Evolutionary conservation across 2,329 filamentous ascomycete species (phyloP), one percentile per base, ranked within the genome.

Genomic region (Colletotrichum filicis): DNA sequence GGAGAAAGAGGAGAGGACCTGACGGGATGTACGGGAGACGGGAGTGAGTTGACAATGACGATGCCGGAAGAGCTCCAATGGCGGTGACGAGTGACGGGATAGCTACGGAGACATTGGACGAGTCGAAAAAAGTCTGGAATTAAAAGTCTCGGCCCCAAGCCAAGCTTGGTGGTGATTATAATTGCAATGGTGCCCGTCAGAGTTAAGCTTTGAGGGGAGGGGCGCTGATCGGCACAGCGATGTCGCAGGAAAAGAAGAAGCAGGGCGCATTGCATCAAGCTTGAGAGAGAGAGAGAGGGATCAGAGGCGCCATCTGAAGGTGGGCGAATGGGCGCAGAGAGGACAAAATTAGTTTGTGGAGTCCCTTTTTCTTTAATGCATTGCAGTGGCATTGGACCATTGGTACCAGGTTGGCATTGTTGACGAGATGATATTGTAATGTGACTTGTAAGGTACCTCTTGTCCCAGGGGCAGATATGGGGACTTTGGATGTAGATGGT

Each of bases 161-260:
- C 24, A n/a, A 56, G 22, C 16, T 22, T 16, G 22, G 30, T n/a
- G 32, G 9, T 28, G 35, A 24, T 9, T 37, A 28, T 35, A 26
- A 55, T 26, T 26, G 5, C 22, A 53, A 22, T 53, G 42, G 30
- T 49, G 30, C 42, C 46, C 35, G 42, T n/a, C 42, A 46, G 53
- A 72, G 61, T 71, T 73, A 73, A 73, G 71, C 71, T 73, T 73
- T 73, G 62, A 65, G 62, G 49, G 68, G 28, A 55, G 60, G 60
- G 71, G 35, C 60, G 42, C 37, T 73, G 67, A 73, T 71, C 71
- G 71, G 62, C 71, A 53, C 71, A 71, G 61, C 71, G 71, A 73
- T 71, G 71, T 73, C 71, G 71, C 67, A 73, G 60, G 46, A 52
- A 63, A 58, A 58, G 22, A 58, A 60, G 28, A 55, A 35, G 61